These are phyloP conservation scores for Penicillium sumatraense DNA, from an alignment of 2,329 filamentous ascomycete genomes.

Conservation along the genomic window DNA sequence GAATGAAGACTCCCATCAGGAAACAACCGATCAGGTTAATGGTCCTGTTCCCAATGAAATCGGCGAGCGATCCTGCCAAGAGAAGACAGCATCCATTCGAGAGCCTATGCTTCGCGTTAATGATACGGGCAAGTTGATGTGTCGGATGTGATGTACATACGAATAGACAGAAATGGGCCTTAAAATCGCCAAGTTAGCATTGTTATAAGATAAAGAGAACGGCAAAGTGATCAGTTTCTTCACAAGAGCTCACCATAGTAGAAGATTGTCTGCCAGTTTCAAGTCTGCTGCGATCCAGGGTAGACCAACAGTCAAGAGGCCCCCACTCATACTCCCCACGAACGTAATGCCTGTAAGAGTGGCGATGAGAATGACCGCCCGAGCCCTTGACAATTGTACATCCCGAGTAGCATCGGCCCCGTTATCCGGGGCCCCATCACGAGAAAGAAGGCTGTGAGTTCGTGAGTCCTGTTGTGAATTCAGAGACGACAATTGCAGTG, in stretches of 20 bases:
- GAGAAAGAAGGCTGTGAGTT: background rate
- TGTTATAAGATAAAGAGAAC: too few species aligned
- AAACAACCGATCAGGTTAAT: constrained; percentile 55
- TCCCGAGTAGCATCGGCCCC: background rate
- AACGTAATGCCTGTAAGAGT: constrained; percentile 35
- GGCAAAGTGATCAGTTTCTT: background rate
- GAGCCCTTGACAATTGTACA: constrained; percentile 7
- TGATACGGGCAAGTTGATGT: background rate
- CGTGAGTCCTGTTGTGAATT: background rate
- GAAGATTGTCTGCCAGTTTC: constrained; percentile 27
- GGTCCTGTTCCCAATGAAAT: constrained; percentile 54
- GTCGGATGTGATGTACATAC: constrained; percentile 4
- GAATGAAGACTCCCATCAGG: constrained; percentile 48
- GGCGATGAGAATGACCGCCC: constrained; percentile 27
- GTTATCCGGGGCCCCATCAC: background rate
- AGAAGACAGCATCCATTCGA: constrained; percentile 56
- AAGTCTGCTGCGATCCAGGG: constrained; percentile 34
- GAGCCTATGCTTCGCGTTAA: constrained; percentile 32
- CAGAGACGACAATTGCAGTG: background rate
- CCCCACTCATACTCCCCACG: constrained; percentile 36
- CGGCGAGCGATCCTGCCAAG: constrained; percentile 55
- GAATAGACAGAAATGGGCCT: constrained; percentile 26
- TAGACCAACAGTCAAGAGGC: constrained; percentile 33
- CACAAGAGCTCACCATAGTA: constrained; percentile 16
- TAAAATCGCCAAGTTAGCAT: background rate